These are phyloP conservation scores for Solanum habrochaites DNA, from an alignment of 257 asterid genomes.

Conservation along the genomic window DNA sequence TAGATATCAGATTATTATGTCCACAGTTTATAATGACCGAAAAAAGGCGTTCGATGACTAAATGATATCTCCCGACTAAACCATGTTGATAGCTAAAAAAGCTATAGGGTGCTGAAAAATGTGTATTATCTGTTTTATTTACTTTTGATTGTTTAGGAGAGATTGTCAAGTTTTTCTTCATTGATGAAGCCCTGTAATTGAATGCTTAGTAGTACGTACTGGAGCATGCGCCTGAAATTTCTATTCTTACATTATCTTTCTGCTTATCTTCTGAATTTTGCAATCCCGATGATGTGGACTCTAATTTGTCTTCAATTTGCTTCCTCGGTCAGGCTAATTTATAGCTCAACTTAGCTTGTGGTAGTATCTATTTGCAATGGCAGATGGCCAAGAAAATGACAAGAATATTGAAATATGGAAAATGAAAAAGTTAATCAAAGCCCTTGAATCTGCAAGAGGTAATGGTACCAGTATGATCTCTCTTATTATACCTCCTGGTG, in stretches of 20 bases:
- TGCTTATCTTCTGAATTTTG: neutral
- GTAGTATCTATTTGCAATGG: conserved; percentile 1
- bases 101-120: neutral
- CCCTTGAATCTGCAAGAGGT: conserved; percentile 1
- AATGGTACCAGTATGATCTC: conserved; percentile 35
- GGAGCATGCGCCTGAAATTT: neutral
- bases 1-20: neutral
- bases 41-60: neutral
- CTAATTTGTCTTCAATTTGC: neutral
- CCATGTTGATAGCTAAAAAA: neutral
- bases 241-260: neutral
- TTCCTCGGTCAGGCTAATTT: conserved; percentile 3
- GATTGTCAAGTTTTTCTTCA: neutral
- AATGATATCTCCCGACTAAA: neutral
- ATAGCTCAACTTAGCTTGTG: neutral
- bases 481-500: conserved; percentile 39
- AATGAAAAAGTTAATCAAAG: conserved; percentile 2
- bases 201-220: neutral
- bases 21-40: neutral
- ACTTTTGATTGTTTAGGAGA: neutral
- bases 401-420: conserved; percentile 2
- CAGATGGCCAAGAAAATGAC: conserved; percentile 1
- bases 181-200: neutral
- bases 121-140: neutral
- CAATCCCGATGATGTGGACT: neutral